These are phyloP conservation scores for Panaeolus cyanescens DNA, from an alignment of 768 basidiomycete species.

Conservation along the genomic window DNA sequence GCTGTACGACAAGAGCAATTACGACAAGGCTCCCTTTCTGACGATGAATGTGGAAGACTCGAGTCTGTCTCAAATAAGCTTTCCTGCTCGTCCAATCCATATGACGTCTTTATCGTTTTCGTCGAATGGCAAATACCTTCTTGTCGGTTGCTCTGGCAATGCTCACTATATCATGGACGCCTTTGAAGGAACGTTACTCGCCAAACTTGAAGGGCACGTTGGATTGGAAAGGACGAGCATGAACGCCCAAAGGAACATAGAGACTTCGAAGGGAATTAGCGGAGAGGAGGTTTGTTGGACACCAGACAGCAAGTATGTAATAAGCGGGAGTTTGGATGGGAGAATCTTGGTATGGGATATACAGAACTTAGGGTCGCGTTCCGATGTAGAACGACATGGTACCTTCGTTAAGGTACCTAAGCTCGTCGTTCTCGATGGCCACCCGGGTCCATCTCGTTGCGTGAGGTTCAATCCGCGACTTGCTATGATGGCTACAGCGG, in stretches of 20 bases:
- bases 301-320: conserved; percentile 88
- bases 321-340: conserved; percentile 86
- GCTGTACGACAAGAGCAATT: conserved; percentile 84
- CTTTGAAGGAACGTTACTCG: conserved; percentile 81
- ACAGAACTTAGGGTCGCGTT: conserved; percentile 54
- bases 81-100: conserved; percentile 84
- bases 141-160: conserved; percentile 91
- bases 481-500: conserved; percentile 87
- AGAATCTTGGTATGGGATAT: conserved; percentile 88
- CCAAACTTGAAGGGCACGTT: conserved; percentile 81
- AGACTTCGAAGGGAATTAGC: conserved; percentile 77
- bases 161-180: conserved; percentile 94
- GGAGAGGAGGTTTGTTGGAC: conserved; percentile 96
- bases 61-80: conserved; percentile 69
- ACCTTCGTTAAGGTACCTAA: conserved; percentile 48
- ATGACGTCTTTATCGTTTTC: conserved; percentile 94
- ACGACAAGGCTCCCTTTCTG: conserved; percentile 91
- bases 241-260: conserved; percentile 52
- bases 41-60: conserved; percentile 84
- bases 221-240: conserved; percentile 77
- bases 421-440: conserved; percentile 63
- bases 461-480: conserved; percentile 89
- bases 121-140: conserved; percentile 84
- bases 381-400: conserved; percentile 56
- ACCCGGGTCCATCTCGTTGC: conserved; percentile 82